phyloP scores from a whole-genome alignment of 129 eudicot genomes.

The Mikania micrantha region DNA sequence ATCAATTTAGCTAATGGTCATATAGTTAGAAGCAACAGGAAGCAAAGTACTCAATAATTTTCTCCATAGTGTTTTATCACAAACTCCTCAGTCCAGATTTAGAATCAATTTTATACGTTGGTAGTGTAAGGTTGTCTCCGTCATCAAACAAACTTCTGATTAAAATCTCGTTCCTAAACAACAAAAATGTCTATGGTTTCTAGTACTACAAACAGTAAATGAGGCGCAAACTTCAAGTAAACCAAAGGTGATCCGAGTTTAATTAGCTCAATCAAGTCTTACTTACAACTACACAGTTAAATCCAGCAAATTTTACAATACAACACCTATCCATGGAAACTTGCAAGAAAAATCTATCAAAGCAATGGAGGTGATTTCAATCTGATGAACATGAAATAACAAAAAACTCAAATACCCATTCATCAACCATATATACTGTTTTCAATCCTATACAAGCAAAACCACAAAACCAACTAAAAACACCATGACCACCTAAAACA shows the following conservation, averaged over 20 bases:
- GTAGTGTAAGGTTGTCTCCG: neutral
- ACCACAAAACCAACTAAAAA: neutral
- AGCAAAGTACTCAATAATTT: neutral
- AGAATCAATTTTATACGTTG: neutral
- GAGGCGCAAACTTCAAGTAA: neutral
- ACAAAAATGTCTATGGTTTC: neutral
- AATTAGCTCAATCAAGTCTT: neutral
- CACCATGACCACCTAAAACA: no score
- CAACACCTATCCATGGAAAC: neutral
- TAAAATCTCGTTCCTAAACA: neutral
- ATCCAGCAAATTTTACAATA: neutral
- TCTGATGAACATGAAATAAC: neutral
- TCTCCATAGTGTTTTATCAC: neutral
- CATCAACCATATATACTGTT: no score
- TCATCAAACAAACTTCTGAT: neutral
- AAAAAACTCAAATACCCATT: neutral
- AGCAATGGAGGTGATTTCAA: neutral
- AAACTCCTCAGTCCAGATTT: neutral
- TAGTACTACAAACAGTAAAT: neutral
- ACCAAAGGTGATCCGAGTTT: neutral
- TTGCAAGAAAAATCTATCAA: neutral
- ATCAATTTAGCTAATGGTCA: neutral
- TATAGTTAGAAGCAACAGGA: neutral
- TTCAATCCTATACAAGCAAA: no score
- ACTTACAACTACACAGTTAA: neutral